Conservation (phyloP, 768 basidiomycete genomes). For the Chalciporus sphaerocephalus region DNA sequence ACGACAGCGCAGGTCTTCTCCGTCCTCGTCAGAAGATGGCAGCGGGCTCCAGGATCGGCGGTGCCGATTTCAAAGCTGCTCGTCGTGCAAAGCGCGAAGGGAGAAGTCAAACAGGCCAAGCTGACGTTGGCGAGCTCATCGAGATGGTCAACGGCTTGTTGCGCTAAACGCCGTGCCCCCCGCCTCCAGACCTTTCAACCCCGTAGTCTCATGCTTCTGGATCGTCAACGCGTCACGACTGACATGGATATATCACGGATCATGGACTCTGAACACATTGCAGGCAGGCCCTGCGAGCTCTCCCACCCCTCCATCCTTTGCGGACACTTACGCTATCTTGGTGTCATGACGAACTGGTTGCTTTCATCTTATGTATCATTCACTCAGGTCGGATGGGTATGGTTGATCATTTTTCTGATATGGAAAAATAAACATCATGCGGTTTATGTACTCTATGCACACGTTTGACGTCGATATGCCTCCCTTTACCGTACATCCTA, state of each 20-base stretch:
- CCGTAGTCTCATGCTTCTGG: no score
- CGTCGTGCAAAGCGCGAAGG: slow-evolving; percentile 26
- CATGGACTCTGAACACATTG: neutral
- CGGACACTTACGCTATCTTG: neutral
- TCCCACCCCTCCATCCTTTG: neutral
- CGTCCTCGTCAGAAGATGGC: slow-evolving; percentile 18
- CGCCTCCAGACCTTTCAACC: no score
- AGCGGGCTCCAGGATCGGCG: slow-evolving; percentile 25
- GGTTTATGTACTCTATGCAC: no score
- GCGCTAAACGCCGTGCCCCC: neutral
- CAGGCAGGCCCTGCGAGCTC: neutral
- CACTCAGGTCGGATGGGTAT: no score
- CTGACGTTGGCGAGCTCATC: slow-evolving; percentile 18
- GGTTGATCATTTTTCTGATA: no score
- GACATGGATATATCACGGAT: no score
- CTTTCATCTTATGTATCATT: no score
- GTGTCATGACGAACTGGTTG: neutral
- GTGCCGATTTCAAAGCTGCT: slow-evolving; percentile 29
- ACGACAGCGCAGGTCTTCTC: slow-evolving; percentile 17
- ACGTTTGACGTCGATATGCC: neutral
- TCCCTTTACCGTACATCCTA: neutral
- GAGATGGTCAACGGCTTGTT: slow-evolving; percentile 33
- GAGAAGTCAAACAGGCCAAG: neutral
- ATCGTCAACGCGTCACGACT: no score
- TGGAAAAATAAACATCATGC: no score